A percentile compares a stretch with the other conserved stretches of the same genome.
phyloP scores from a whole-genome alignment of 208 protist genomes.

The Leishmania mexicana region DNA sequence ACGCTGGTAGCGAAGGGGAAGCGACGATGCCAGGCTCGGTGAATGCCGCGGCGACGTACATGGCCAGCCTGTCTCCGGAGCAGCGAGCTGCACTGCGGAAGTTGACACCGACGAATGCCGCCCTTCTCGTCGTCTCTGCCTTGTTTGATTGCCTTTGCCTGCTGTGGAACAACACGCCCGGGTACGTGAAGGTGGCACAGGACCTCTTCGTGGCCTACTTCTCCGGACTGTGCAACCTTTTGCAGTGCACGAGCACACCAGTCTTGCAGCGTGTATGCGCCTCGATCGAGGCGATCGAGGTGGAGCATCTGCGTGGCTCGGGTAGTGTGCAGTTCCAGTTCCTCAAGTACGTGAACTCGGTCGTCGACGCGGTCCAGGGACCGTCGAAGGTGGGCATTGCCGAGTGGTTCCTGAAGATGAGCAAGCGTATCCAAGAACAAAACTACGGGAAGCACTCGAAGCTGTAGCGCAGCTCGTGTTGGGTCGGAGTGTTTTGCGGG shows the following conservation, averaged over 20 bases:
- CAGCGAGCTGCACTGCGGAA: constrained; percentile 38
- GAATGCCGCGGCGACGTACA: constrained; percentile 10
- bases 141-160: constrained; percentile 82
- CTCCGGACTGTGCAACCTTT: constrained; percentile 71
- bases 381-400: constrained; percentile 67
- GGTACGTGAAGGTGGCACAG: constrained; percentile 31
- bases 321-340: constrained; percentile 55
- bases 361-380: constrained; percentile 60
- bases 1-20: constrained; percentile 17
- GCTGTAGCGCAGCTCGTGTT: constrained; percentile 21
- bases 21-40: constrained; percentile 14
- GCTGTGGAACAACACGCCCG: constrained; percentile 51
- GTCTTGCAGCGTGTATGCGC: constrained; percentile 83
- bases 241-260: constrained; percentile 63
- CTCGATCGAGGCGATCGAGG: constrained; percentile 76
- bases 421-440: constrained; percentile 38
- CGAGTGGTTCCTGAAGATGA: constrained; percentile 80
- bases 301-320: constrained; percentile 72
- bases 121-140: constrained; percentile 75
- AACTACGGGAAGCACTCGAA: constrained; percentile 42
- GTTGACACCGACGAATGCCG: constrained; percentile 56
- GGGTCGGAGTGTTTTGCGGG: background rate
- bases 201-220: constrained; percentile 79
- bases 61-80: constrained; percentile 23
- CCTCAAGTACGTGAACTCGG: constrained; percentile 65